A percentile compares a stretch with the other conserved stretches of the same genome.
Evolutionary conservation across 2,329 filamentous ascomycete species (phyloP).

Genomic region (Fusarium sp.): DNA sequence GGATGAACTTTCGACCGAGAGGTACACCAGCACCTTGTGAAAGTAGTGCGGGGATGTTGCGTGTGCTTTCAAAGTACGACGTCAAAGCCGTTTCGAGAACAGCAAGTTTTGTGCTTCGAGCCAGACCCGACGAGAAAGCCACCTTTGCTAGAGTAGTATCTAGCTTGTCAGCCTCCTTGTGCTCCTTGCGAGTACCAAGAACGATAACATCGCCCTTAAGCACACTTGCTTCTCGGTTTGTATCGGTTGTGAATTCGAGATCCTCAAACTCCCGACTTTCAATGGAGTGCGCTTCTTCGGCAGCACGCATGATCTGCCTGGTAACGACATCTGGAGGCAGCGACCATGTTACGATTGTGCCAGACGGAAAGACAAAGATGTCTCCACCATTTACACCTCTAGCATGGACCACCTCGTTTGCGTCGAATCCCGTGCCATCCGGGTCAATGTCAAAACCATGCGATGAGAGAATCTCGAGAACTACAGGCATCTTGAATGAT

Average conservation of each 20-base stretch:
- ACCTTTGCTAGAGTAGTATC: constrained; percentile 87
- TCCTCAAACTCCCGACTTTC: constrained; percentile 84
- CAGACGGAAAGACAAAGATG: constrained; percentile 95
- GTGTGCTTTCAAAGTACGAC: constrained; percentile 87
- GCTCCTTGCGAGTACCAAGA: constrained; percentile 77
- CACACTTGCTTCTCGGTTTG: constrained; percentile 75
- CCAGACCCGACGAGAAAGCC: constrained; percentile 93
- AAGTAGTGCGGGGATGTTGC: constrained; percentile 81
- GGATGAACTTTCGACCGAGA: constrained; percentile 76
- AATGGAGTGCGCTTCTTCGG: constrained; percentile 76
- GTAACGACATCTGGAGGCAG: constrained; percentile 81
- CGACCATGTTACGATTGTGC: constrained; percentile 93
- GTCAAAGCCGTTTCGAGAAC: constrained; percentile 86
- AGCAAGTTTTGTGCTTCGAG: constrained; percentile 91
- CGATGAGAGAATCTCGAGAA: constrained; percentile 65
- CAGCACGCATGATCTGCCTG: constrained; percentile 77
- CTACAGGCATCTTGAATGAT: constrained; percentile 71
- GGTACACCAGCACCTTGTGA: constrained; percentile 65
- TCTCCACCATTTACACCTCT: constrained; percentile 76
- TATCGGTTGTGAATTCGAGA: constrained; percentile 85
- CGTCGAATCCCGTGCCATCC: constrained; percentile 69
- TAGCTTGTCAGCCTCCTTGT: constrained; percentile 56
- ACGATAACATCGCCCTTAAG: constrained; percentile 91
- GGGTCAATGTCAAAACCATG: constrained; percentile 72
- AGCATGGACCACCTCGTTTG: constrained; percentile 71